Percentiles rank a stretch among this genome's conserved stretches.
phyloP scores from a whole-genome alignment of 257 asterid species.

The Solanum arcanum region DNA sequence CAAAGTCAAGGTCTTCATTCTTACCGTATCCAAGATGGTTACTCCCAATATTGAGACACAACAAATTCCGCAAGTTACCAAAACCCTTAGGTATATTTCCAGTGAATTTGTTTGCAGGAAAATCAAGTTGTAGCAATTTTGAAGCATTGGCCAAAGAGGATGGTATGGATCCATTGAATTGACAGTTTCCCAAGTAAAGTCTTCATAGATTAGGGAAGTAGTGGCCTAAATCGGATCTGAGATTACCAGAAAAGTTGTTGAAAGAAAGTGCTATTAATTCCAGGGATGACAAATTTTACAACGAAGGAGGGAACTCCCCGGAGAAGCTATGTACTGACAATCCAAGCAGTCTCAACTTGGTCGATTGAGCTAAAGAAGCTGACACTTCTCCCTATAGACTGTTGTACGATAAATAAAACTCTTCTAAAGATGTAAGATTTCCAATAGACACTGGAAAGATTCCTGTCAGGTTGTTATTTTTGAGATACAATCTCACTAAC shows the following conservation, averaged over 20 bases:
- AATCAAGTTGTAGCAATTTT: constrained; percentile 17
- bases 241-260: constrained; percentile 24
- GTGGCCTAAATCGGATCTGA: constrained; percentile 24
- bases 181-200: constrained; percentile 19
- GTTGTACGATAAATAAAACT: constrained; percentile 30
- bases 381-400: constrained; percentile 23
- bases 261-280: constrained; percentile 13
- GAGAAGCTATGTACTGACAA: constrained; percentile 14
- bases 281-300: constrained; percentile 31
- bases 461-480: constrained; percentile 41
- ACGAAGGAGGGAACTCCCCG: constrained; percentile 25
- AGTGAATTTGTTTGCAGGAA: constrained; percentile 20
- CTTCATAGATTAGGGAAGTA: constrained; percentile 19
- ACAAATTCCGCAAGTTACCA: constrained; percentile 13
- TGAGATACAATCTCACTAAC: constrained; percentile 14
- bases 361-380: constrained; percentile 10
- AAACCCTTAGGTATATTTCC: constrained; percentile 25
- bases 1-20: constrained; percentile 20
- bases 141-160: constrained; percentile 32
- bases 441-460: constrained; percentile 34
- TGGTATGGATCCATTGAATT: constrained; percentile 28
- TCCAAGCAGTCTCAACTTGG: constrained; percentile 8
- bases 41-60: constrained; percentile 7
- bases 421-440: constrained; percentile 26
- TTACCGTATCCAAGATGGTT: constrained; percentile 24